Evolutionary conservation across 169 alveolate species (phyloP).

Genomic region (Plasmodium gallinaceum): DNA sequence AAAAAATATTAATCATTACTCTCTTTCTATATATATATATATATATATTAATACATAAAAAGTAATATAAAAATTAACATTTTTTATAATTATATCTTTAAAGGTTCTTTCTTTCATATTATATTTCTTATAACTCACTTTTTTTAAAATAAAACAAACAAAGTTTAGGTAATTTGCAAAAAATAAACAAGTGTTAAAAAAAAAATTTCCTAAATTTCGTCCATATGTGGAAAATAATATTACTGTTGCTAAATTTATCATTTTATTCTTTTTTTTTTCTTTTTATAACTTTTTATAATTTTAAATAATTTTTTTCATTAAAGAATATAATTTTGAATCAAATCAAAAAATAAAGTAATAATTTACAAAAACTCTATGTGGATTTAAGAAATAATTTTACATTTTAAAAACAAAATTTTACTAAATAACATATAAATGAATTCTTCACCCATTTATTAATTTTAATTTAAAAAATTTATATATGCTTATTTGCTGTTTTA

Average conservation of each 20-base stretch:
- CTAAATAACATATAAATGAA: too few species aligned
- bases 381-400: too few species aligned
- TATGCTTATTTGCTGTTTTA: too few species aligned
- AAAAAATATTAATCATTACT: too few species aligned
- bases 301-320: neutral
- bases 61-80: neutral
- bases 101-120: neutral
- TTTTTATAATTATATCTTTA: neutral
- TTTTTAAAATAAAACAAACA: slow-evolving; percentile 54
- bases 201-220: slow-evolving; percentile 42
- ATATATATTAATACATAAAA: slow-evolving; percentile 10
- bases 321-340: neutral
- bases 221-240: slow-evolving; percentile 54
- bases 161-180: slow-evolving; percentile 65
- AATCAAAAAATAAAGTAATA: too few species aligned
- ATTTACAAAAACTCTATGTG: too few species aligned
- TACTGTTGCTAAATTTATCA: slow-evolving; percentile 30
- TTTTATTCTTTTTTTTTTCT: slow-evolving; percentile 6
- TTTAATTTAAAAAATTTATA: too few species aligned
- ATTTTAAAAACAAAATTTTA: too few species aligned
- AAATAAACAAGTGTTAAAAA: slow-evolving; percentile 60
- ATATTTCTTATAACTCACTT: slow-evolving; percentile 22
- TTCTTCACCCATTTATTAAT: too few species aligned
- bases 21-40: slow-evolving; percentile 3
- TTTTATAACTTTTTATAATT: slow-evolving; percentile 13